These are phyloP conservation scores for Neocucurbitaria cava DNA, from an alignment of 2,329 filamentous ascomycete genomes.

Conservation along the genomic window DNA sequence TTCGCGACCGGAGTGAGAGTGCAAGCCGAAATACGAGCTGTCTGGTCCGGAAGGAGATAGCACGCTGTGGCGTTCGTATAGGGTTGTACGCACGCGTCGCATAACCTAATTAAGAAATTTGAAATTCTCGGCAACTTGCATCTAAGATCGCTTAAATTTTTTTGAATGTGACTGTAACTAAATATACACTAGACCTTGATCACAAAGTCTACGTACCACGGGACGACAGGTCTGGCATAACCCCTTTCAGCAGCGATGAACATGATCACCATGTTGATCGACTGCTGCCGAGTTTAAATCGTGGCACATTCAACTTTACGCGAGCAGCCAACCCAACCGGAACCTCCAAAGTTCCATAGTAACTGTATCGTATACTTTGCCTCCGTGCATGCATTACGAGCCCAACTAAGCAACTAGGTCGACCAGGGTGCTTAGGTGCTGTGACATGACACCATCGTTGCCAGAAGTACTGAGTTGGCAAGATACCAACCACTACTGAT, in stretches of 20 bases:
- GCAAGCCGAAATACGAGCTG: slow-evolving; percentile 1
- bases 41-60: neutral
- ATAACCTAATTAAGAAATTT: neutral
- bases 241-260: neutral
- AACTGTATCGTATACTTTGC: neutral
- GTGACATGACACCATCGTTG: neutral
- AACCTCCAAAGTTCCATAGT: neutral
- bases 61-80: neutral
- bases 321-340: neutral
- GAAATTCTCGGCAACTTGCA: neutral
- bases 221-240: neutral
- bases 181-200: neutral
- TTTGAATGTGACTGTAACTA: neutral
- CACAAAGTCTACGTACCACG: neutral
- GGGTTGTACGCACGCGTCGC: neutral
- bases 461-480: neutral
- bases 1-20: neutral
- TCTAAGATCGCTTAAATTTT: neutral
- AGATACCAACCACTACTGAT: no score
- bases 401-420: neutral
- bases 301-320: neutral
- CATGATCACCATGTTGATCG: neutral
- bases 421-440: neutral
- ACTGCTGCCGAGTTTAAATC: neutral
- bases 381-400: neutral